phyloP scores from a whole-genome alignment of 2,329 filamentous ascomycete genomes.

The Hypoxylon sp. region DNA sequence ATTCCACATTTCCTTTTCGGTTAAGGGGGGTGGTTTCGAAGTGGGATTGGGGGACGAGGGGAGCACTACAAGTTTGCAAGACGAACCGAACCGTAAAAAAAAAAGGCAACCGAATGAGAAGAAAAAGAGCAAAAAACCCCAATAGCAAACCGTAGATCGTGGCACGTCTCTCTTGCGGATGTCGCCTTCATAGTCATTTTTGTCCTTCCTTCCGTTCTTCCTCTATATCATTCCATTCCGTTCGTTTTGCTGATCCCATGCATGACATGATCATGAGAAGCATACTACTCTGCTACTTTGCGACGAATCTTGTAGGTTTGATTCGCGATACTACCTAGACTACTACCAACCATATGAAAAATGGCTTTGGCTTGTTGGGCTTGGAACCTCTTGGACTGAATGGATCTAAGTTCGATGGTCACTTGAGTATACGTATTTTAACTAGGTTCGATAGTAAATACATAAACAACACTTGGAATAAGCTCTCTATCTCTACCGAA shows the following conservation, averaged over 20 bases:
- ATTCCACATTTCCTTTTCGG: conserved; percentile 39
- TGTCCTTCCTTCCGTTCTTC: conserved; percentile 26
- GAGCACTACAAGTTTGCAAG: conserved; percentile 21
- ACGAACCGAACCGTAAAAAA: conserved; percentile 22
- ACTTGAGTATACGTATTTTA: conserved; percentile 19
- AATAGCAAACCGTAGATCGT: conserved; percentile 31
- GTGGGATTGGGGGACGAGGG: conserved; percentile 24
- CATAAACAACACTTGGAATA: not conserved
- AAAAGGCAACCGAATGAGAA: conserved; percentile 4
- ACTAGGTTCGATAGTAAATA: conserved; percentile 21
- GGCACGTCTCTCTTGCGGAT: conserved; percentile 11
- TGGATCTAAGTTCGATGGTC: not conserved
- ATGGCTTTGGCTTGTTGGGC: conserved; percentile 20
- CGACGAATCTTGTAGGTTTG: conserved; percentile 33
- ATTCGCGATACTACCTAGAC: conserved; percentile 24
- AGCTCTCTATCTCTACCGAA: not conserved
- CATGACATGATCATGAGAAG: not conserved
- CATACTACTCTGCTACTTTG: conserved; percentile 5
- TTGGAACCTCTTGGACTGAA: conserved; percentile 1
- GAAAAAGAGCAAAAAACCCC: conserved; percentile 10
- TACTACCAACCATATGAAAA: conserved; percentile 12
- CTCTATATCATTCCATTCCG: conserved; percentile 17
- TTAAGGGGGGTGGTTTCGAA: conserved; percentile 35
- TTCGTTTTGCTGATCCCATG: conserved; percentile 25
- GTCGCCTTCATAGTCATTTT: conserved; percentile 26